These are phyloP conservation scores for Glutinoglossum americanum DNA, from an alignment of 495 filamentous ascomycete genomes.

Conservation along the genomic window DNA sequence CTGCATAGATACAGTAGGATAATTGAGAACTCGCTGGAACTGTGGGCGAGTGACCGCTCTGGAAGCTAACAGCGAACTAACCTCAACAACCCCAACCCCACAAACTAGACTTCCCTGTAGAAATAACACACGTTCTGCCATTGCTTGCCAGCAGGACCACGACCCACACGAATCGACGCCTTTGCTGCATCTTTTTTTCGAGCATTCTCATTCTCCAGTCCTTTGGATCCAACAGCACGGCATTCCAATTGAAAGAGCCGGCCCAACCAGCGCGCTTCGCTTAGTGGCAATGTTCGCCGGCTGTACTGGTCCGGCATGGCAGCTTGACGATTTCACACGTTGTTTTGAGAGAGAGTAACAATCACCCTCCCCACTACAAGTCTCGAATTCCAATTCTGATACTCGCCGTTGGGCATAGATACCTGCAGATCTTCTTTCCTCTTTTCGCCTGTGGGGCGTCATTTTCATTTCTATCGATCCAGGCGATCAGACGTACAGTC, in stretches of 20 bases:
- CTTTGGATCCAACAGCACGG: background rate
- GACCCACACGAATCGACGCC: too few relatives aligned
- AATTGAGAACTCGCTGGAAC: background rate
- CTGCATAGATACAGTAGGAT: too few relatives aligned
- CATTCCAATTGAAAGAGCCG: background rate
- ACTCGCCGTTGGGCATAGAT: slow-evolving; percentile 28
- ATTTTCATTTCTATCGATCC: slow-evolving; percentile 36
- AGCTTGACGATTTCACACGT: slow-evolving; percentile 61
- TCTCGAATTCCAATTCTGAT: slow-evolving; percentile 2
- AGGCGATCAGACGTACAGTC: slow-evolving; percentile 25
- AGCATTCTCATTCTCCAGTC: background rate
- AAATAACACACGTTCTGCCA: background rate
- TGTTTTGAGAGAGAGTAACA: slow-evolving; percentile 83
- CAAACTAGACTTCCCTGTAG: background rate
- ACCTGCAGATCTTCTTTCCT: slow-evolving; percentile 67
- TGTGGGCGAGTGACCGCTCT: background rate
- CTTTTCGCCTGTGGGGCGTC: slow-evolving; percentile 49
- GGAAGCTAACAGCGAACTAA: background rate
- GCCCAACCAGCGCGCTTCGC: background rate
- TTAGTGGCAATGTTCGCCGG: slow-evolving; percentile 34
- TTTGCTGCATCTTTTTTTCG: too few relatives aligned
- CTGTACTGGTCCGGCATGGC: slow-evolving; percentile 69
- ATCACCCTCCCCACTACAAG: background rate
- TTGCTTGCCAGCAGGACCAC: too few relatives aligned
- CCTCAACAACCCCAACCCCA: background rate